Percentiles rank a stretch among this genome's conserved stretches.
phyloP scores from a whole-genome alignment of 1,284 basidiomycete genomes.

The Butyriboletus appendiculatus region DNA sequence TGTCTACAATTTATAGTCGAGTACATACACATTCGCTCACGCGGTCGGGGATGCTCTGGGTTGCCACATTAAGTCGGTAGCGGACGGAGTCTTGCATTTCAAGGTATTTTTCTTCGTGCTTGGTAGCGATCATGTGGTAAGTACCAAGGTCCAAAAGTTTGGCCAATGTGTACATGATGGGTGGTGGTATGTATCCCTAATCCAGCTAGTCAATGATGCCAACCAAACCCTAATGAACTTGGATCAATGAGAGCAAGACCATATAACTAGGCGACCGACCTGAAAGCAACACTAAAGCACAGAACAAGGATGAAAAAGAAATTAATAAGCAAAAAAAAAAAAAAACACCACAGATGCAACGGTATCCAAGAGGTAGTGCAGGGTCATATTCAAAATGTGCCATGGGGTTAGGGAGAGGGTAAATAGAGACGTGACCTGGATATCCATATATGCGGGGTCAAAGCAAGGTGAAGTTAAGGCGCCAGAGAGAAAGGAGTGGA shows the following conservation, averaged over 20 bases:
- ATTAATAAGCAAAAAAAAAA: constrained; percentile 1
- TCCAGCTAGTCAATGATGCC: constrained; percentile 20
- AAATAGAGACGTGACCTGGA: constrained; percentile 10
- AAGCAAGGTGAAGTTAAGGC: constrained; percentile 8
- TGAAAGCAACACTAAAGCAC: constrained; percentile 6
- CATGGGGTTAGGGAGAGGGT: constrained; percentile 12
- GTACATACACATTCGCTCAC: too few relatives aligned
- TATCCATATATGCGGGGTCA: constrained; percentile 15
- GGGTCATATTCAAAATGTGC: constrained; percentile 16
- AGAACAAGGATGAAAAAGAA: constrained; percentile 3
- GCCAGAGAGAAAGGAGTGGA: constrained; percentile 13
- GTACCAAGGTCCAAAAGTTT: constrained; percentile 8
- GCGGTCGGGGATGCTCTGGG: too few relatives aligned
- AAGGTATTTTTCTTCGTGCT: not conserved
- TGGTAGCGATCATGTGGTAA: not conserved
- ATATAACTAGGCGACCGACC: not conserved
- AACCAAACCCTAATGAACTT: constrained; percentile 6
- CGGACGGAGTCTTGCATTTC: not conserved
- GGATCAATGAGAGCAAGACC: not conserved
- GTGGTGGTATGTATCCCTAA: constrained; percentile 4
- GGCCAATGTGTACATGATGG: constrained; percentile 12
- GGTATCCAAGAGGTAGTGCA: constrained; percentile 32
- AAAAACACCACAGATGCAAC: constrained; percentile 6
- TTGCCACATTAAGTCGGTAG: too few relatives aligned
- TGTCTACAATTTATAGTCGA: too few relatives aligned